Percentiles rank a stretch among this genome's conserved stretches.
These are phyloP conservation scores for Nicotiana obtusifolia DNA, from an alignment of 257 asterid species.

Conservation along the genomic window DNA sequence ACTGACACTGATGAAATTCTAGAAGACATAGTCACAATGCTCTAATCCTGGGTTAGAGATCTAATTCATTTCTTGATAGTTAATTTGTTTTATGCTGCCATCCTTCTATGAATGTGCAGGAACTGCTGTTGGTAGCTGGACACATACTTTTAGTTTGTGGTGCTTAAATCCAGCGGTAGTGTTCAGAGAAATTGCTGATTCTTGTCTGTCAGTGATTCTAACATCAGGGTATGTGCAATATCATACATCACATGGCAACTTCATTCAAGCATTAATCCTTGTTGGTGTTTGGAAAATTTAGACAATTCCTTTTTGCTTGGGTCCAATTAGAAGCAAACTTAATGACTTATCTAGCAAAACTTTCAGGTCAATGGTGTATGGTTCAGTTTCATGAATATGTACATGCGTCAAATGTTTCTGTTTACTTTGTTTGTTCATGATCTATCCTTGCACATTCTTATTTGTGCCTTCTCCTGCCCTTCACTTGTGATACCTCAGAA, in stretches of 20 bases:
- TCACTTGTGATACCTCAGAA: background rate
- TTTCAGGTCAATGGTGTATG: background rate
- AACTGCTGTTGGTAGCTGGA: conserved; percentile 50
- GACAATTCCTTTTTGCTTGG: background rate
- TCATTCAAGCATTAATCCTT: conserved; percentile 4
- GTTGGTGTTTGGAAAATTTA: background rate
- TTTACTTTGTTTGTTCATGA: background rate
- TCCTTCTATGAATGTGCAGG: conserved; percentile 18
- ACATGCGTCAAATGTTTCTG: background rate
- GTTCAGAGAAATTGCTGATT: conserved; percentile 73
- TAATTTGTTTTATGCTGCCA: conserved; percentile 11
- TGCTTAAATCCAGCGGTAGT: conserved; percentile 95
- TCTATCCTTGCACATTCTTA: background rate
- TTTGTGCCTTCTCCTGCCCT: conserved; percentile 3
- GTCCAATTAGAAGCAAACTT: conserved; percentile 4
- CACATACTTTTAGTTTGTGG: conserved; percentile 66
- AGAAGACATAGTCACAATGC: background rate
- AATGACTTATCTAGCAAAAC: background rate
- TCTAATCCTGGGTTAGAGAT: background rate
- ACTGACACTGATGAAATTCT: background rate
- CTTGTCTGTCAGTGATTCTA: conserved; percentile 82
- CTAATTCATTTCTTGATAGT: conserved; percentile 16
- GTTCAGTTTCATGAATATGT: background rate
- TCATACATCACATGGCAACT: background rate
- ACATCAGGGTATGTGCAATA: conserved; percentile 81